These are phyloP conservation scores for Elongisporangium anandrum DNA, from an alignment of 352 stramenopile genomes.

Conservation along the genomic window DNA sequence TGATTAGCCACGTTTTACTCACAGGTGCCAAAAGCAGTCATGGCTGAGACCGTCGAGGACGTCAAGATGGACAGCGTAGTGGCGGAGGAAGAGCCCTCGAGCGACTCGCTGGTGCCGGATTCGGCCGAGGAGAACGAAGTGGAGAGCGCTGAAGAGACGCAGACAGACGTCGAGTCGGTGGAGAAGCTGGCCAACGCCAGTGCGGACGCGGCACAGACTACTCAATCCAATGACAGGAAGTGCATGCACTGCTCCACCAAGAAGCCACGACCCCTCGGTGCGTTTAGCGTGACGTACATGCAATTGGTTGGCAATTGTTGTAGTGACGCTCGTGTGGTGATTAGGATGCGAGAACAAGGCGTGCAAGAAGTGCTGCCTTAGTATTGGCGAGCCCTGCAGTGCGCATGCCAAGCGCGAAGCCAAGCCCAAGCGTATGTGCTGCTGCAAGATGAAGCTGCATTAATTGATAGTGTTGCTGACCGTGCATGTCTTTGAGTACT, in stretches of 20 bases:
- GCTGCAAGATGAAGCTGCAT: neutral
- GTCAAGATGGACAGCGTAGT: neutral
- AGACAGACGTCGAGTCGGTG: neutral
- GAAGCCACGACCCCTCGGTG: slow-evolving; percentile 19
- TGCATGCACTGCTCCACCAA: slow-evolving; percentile 45
- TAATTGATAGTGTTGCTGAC: neutral
- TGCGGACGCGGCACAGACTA: neutral
- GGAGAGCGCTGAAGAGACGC: neutral
- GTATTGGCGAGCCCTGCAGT: slow-evolving; percentile 26
- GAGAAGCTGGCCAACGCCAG: neutral
- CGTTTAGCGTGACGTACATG: neutral
- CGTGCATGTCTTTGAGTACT: neutral
- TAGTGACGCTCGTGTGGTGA: neutral
- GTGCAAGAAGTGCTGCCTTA: slow-evolving; percentile 75
- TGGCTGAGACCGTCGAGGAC: neutral
- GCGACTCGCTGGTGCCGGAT: neutral
- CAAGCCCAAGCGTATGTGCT: slow-evolving; percentile 12
- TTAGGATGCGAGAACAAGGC: slow-evolving; percentile 37
- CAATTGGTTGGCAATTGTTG: neutral
- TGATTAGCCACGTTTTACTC: neutral
- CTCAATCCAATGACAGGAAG: slow-evolving; percentile 4
- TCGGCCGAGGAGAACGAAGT: neutral
- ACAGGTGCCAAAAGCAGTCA: neutral
- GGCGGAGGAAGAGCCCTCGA: neutral
- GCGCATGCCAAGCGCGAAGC: slow-evolving; percentile 31